Evolutionary conservation across 257 asterid genomes (phyloP).

Genomic region (Solanum sejunctum): DNA sequence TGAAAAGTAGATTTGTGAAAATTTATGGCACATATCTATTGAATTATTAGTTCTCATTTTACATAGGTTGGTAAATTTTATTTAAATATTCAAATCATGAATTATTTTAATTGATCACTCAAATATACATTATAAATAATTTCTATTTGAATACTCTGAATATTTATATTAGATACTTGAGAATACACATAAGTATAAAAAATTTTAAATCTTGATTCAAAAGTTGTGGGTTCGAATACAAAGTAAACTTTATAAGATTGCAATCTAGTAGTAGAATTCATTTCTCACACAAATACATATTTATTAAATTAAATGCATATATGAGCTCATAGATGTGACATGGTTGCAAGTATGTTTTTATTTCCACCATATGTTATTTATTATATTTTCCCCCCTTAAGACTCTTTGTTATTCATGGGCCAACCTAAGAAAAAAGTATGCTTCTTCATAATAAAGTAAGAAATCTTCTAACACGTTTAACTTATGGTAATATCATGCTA

Average conservation of each 20-base stretch:
- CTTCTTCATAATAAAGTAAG: neutral
- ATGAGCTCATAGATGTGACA: neutral
- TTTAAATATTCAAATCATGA: no score
- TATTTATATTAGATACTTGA: no score
- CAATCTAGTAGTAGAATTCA: neutral
- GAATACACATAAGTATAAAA: no score
- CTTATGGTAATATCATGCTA: neutral
- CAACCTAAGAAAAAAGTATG: neutral
- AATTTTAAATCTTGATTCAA: no score
- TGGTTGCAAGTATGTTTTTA: neutral
- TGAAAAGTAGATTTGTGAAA: neutral
- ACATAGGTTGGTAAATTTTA: no score
- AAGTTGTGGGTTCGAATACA: no score
- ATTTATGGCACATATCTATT: neutral
- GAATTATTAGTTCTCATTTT: no score
- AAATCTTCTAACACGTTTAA: neutral
- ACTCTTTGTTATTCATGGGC: neutral
- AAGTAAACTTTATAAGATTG: neutral
- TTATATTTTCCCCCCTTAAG: neutral
- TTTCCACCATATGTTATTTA: neutral
- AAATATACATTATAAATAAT: no score
- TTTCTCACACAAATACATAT: neutral
- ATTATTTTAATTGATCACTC: no score
- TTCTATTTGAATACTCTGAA: no score
- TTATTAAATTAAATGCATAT: no score